Base-by-base conservation (phyloP, 495 filamentous ascomycete genomes). In the Saxophila tyrrhenica region DNA sequence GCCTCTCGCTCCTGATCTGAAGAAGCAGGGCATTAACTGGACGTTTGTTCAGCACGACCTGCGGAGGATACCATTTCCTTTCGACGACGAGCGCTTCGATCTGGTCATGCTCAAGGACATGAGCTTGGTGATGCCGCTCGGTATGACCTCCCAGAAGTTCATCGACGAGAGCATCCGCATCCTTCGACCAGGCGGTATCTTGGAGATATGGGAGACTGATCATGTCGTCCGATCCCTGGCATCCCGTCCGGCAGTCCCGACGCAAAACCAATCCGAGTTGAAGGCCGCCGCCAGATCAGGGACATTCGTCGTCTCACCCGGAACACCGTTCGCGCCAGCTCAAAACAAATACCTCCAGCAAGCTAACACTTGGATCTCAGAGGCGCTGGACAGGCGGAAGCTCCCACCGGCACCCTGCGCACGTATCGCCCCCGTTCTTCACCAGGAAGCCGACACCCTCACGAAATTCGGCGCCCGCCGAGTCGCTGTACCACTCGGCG, bases 31-130 rank as follows among this genome's bases (percentile, higher is more conserved):
- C 39, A 81, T 95, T 70, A 81, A 84, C 60, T 95, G 88, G 88
- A 79, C 79, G 16, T 95, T 94, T 62, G 81, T 92, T 46, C 87
- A 87, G 67, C 88, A 94, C 65, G 88, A 95, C 67, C 61, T 92
- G 52, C 84, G 88, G 50, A 78, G 77, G 55, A 63, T 77, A 0
- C 85, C 87, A 2, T 72, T 91, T 43, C 91, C 91, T 1, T 90
- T 95, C 54, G 75, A 80, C 3, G 86, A 90, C 55, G 80, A 76
- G 21, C 85, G 88, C 65, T 97, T 95, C 66, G 89, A 95, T 64
- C 76, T 94, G 20, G 79, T 97, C 51, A 88, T 95, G 72, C 78
- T 89, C 51, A 94, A 95, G 66, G 90, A 95, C 66, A 73, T 90
- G 59, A 81, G 80, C 39, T 75, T 94, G 66, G 82, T 79, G 52